A percentile compares a stretch with the other conserved stretches of the same genome.
Evolutionary conservation across 805 yeast genomes (phyloP).

Genomic region (Torulaspora delbrueckii): DNA sequence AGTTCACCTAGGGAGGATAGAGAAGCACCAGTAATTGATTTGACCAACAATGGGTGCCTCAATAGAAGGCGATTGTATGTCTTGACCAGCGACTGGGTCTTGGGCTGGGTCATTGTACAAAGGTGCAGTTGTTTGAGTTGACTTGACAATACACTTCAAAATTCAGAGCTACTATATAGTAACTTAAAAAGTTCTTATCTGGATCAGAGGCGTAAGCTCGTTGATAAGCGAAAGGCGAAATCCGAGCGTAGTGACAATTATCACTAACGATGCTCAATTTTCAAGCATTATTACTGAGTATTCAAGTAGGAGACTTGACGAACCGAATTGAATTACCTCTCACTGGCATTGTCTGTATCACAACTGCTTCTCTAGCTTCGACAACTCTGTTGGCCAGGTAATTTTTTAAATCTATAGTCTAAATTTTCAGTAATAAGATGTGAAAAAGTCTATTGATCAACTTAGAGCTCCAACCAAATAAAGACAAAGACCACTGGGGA

Average conservation of each 20-base stretch:
- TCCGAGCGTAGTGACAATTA: conserved; percentile 1
- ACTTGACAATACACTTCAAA: no score
- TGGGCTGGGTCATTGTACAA: not conserved
- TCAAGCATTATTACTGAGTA: not conserved
- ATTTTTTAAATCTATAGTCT: no score
- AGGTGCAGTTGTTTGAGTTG: no score
- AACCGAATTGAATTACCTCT: no score
- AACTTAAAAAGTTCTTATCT: not conserved
- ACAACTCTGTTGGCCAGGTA: not conserved
- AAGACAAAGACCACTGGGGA: no score
- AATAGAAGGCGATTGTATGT: conserved; percentile 15
- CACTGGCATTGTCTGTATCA: no score
- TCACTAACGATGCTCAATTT: not conserved
- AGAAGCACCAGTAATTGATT: conserved; percentile 20
- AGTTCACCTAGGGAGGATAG: conserved; percentile 20
- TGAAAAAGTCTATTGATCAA: not conserved
- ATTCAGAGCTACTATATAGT: not conserved
- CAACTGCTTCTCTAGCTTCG: not conserved
- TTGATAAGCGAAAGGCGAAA: conserved; percentile 6
- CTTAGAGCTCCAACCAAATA: no score
- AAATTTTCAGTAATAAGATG: not conserved
- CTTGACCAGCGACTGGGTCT: conserved; percentile 1
- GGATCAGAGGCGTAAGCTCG: not conserved
- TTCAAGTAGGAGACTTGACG: no score
- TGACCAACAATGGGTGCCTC: conserved; percentile 17